phyloP scores from a whole-genome alignment of 495 filamentous ascomycete species.

The Hypoxylon fragiforme region DNA sequence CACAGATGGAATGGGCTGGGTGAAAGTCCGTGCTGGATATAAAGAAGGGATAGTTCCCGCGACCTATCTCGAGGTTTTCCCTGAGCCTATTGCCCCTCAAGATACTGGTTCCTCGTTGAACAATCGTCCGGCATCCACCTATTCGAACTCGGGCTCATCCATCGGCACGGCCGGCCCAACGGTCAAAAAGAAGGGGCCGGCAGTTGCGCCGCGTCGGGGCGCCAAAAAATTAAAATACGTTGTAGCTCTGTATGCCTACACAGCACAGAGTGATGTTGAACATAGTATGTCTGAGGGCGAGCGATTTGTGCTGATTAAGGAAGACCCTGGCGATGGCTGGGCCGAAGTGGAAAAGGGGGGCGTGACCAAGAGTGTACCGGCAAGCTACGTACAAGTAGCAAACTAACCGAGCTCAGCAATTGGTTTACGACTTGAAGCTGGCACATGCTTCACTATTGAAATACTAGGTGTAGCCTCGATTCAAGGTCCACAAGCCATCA shows the following conservation, averaged over 20 bases:
- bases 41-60: slow-evolving; percentile 85
- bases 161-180: slow-evolving; percentile 52
- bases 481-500: neutral
- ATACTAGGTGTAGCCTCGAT: neutral
- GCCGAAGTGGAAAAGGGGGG: slow-evolving; percentile 92
- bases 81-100: slow-evolving; percentile 54
- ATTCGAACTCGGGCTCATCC: slow-evolving; percentile 80
- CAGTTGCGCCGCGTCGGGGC: slow-evolving; percentile 86
- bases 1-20: slow-evolving; percentile 88
- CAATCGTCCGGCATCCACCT: slow-evolving; percentile 64
- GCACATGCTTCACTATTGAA: no score
- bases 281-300: slow-evolving; percentile 91
- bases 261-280: slow-evolving; percentile 81
- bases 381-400: slow-evolving; percentile 79
- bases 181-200: slow-evolving; percentile 88
- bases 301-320: slow-evolving; percentile 81
- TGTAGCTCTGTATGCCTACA: slow-evolving; percentile 90
- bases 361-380: slow-evolving; percentile 88
- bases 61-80: slow-evolving; percentile 61
- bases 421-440: no score
- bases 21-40: slow-evolving; percentile 69
- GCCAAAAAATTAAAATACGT: slow-evolving; percentile 96
- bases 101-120: slow-evolving; percentile 54
- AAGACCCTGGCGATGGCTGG: slow-evolving; percentile 92
- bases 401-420: slow-evolving; percentile 15